phyloP scores from a whole-genome alignment of 2,329 filamentous ascomycete genomes.

The Ophiostoma ulmi region DNA sequence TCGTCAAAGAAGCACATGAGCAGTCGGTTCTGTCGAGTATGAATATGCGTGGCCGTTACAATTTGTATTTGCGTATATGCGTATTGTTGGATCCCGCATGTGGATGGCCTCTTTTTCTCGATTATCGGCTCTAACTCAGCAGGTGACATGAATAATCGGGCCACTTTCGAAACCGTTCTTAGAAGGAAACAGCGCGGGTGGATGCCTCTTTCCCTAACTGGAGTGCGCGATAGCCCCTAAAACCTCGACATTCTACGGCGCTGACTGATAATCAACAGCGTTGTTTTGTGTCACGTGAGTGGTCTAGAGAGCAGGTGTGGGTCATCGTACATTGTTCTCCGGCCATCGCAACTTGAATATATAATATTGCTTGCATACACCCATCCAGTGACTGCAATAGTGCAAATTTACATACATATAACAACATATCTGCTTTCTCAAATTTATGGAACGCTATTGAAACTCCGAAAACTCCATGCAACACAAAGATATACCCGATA shows the following conservation, averaged over 20 bases:
- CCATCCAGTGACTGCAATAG: neutral
- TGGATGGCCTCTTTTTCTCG: slow-evolving; percentile 13
- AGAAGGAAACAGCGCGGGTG: neutral
- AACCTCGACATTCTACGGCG: slow-evolving; percentile 1
- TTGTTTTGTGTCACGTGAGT: slow-evolving; percentile 14
- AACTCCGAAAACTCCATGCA: slow-evolving; percentile 11
- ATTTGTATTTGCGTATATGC: neutral
- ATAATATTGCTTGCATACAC: neutral
- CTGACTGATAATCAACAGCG: neutral
- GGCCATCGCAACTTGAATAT: neutral
- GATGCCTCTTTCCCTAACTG: neutral
- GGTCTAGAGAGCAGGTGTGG: neutral
- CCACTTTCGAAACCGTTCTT: neutral
- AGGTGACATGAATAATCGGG: neutral
- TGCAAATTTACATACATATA: neutral
- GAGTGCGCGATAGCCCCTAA: neutral
- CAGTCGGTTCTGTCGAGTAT: slow-evolving; percentile 2
- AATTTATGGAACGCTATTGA: neutral
- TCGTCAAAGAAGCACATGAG: neutral
- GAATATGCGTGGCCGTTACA: neutral
- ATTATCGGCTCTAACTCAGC: neutral
- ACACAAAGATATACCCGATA: neutral
- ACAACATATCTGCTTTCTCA: neutral
- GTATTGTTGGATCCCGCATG: neutral
- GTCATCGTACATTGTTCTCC: neutral